These are phyloP conservation scores for Aspergillus pseudonomiae DNA, from an alignment of 2,329 filamentous ascomycete species.

Conservation along the genomic window DNA sequence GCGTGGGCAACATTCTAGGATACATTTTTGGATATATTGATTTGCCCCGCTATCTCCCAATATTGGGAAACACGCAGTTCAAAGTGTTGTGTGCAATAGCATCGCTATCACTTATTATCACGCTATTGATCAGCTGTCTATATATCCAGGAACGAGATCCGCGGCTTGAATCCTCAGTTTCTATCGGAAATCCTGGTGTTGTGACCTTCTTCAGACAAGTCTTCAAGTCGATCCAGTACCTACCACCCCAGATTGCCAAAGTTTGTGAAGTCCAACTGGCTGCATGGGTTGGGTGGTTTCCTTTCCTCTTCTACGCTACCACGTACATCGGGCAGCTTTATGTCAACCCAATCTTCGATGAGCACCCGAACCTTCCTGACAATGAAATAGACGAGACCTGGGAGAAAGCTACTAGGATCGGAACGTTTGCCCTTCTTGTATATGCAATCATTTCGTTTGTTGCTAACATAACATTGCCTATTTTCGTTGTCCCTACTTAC, in stretches of 20 bases:
- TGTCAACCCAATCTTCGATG: conserved; percentile 76
- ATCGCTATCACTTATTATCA: conserved; percentile 69
- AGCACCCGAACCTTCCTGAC: conserved; percentile 76
- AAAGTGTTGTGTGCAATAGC: conserved; percentile 89
- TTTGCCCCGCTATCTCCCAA: conserved; percentile 73
- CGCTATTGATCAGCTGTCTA: conserved; percentile 70
- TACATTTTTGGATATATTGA: conserved; percentile 86
- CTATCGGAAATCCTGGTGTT: conserved; percentile 65
- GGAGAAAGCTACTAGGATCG: conserved; percentile 81
- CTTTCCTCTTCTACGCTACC: conserved; percentile 92
- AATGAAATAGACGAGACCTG: conserved; percentile 78
- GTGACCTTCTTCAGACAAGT: conserved; percentile 79
- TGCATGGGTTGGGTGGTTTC: conserved; percentile 95
- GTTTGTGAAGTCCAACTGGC: conserved; percentile 84
- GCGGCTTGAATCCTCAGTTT: conserved; percentile 66
- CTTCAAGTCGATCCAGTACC: conserved; percentile 71
- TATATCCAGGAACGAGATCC: conserved; percentile 80
- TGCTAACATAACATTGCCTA: conserved; percentile 80
- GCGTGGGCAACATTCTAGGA: conserved; percentile 86
- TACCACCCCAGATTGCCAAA: conserved; percentile 79
- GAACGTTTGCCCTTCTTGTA: conserved; percentile 84
- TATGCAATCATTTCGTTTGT: conserved; percentile 83
- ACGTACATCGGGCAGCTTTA: conserved; percentile 94
- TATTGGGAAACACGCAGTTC: conserved; percentile 86
- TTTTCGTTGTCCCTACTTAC: conserved; percentile 83